These are phyloP conservation scores for Trematosphaeria pertusa DNA, from an alignment of 2,329 filamentous ascomycete genomes.

Conservation along the genomic window DNA sequence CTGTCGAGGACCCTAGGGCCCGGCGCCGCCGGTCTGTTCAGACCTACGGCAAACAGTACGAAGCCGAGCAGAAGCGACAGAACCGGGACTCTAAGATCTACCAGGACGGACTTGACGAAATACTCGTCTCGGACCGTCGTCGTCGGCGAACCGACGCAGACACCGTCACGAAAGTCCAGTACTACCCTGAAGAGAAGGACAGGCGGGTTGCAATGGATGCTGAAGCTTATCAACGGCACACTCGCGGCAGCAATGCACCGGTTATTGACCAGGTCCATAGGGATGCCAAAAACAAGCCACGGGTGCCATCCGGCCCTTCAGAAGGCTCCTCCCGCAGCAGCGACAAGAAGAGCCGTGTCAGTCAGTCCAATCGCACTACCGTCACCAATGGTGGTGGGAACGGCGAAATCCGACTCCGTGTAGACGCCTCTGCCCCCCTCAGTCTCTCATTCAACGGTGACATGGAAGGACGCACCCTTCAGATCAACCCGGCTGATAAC, in stretches of 20 bases:
- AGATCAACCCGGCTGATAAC: slow-evolving; percentile 40
- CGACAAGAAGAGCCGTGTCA: slow-evolving; percentile 35
- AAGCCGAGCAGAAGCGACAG: slow-evolving; percentile 20
- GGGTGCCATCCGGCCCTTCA: slow-evolving; percentile 33
- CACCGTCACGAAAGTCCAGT: slow-evolving; percentile 25
- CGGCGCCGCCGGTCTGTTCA: slow-evolving; percentile 38
- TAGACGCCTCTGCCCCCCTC: slow-evolving; percentile 41
- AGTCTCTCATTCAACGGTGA: slow-evolving; percentile 46
- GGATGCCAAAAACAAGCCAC: slow-evolving; percentile 35
- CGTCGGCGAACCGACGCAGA: slow-evolving; percentile 35
- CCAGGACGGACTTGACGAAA: slow-evolving; percentile 18
- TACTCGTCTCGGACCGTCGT: slow-evolving; percentile 16
- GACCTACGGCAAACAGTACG: slow-evolving; percentile 28
- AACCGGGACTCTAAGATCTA: slow-evolving; percentile 17
- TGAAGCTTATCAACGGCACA: slow-evolving; percentile 39
- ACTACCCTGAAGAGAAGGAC: slow-evolving; percentile 24
- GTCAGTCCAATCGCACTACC: slow-evolving; percentile 34
- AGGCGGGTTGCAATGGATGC: slow-evolving; percentile 24
- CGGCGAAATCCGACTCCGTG: slow-evolving; percentile 45
- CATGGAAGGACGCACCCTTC: slow-evolving; percentile 46
- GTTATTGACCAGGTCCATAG: slow-evolving; percentile 38
- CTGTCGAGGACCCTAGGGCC: slow-evolving; percentile 35
- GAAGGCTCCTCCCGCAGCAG: slow-evolving; percentile 39
- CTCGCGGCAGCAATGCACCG: slow-evolving; percentile 34
- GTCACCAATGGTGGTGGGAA: slow-evolving; percentile 33